Percentiles rank a stretch among this genome's conserved stretches.
phyloP scores from a whole-genome alignment of 2,329 filamentous ascomycete genomes.

The Sporothrix variecibatus region DNA sequence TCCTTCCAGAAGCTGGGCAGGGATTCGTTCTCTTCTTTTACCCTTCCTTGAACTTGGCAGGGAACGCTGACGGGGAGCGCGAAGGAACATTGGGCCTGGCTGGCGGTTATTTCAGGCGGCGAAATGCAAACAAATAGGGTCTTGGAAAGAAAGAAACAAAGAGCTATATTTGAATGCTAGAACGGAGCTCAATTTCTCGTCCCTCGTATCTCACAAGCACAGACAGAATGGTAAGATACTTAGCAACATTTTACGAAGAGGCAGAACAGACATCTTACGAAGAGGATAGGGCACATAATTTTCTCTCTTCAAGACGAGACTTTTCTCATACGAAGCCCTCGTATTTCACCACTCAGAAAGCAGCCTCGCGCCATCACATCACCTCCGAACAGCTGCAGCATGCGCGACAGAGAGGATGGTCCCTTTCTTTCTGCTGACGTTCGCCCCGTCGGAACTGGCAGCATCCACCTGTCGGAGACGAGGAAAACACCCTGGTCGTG shows the following conservation, averaged over 20 bases:
- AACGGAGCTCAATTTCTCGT: not conserved
- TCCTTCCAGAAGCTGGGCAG: not conserved
- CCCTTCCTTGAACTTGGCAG: not conserved
- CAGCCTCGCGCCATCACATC: not conserved
- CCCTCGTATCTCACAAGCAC: not conserved
- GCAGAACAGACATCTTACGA: not conserved
- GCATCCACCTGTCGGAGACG: not conserved
- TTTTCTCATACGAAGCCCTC: not conserved
- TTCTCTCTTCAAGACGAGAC: not conserved
- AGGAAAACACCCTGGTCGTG: not conserved
- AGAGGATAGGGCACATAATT: not conserved
- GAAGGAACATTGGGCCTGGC: not conserved
- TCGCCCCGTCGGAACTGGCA: not conserved
- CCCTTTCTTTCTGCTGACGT: not conserved
- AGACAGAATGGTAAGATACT: not conserved
- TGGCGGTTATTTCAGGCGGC: not conserved
- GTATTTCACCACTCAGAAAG: not conserved
- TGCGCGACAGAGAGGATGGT: not conserved
- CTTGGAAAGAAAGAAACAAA: too few species aligned
- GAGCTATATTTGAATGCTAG: not conserved
- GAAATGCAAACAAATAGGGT: not conserved
- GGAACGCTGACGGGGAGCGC: not conserved
- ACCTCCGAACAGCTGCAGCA: conserved; percentile 13
- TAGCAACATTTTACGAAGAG: not conserved
- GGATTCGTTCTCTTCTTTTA: not conserved